Conservation (phyloP, 1,284 basidiomycete genomes). For the Ceratobasidium papillatum region DNA sequence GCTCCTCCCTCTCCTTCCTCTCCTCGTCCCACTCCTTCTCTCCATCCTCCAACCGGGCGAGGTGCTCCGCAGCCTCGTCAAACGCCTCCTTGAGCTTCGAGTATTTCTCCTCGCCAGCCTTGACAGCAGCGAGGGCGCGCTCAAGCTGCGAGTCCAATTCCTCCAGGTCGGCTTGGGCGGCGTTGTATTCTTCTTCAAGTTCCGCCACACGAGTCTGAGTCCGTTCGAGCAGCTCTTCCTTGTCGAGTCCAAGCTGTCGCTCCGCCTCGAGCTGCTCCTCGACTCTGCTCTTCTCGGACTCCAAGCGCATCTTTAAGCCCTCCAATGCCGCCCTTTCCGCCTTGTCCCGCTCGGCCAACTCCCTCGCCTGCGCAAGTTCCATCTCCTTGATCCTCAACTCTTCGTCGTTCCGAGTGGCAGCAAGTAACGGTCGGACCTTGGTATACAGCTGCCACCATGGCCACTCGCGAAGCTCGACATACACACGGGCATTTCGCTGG, state of each 20-base stretch:
- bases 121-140: constrained; percentile 76
- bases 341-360: constrained; percentile 86
- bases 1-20: constrained; percentile 68
- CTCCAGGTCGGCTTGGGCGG: constrained; percentile 85
- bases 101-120: constrained; percentile 80
- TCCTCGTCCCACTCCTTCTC: constrained; percentile 78
- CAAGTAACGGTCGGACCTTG: constrained; percentile 91
- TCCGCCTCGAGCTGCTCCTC: constrained; percentile 87
- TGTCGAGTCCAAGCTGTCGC: constrained; percentile 80
- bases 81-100: constrained; percentile 75
- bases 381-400: constrained; percentile 89
- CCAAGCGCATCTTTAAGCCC: constrained; percentile 77
- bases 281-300: constrained; percentile 82
- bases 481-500: constrained; percentile 92
- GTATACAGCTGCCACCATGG: constrained; percentile 99
- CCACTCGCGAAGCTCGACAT: constrained; percentile 91
- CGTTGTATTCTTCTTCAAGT: constrained; percentile 84
- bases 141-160: constrained; percentile 87
- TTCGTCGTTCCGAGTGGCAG: constrained; percentile 92
- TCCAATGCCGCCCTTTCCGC: constrained; percentile 81
- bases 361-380: constrained; percentile 83
- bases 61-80: constrained; percentile 83
- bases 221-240: constrained; percentile 84
- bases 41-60: constrained; percentile 80
- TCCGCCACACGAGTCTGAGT: constrained; percentile 86